phyloP scores from a whole-genome alignment of 2,329 filamentous ascomycete genomes.

The Xylaria hypoxylon region DNA sequence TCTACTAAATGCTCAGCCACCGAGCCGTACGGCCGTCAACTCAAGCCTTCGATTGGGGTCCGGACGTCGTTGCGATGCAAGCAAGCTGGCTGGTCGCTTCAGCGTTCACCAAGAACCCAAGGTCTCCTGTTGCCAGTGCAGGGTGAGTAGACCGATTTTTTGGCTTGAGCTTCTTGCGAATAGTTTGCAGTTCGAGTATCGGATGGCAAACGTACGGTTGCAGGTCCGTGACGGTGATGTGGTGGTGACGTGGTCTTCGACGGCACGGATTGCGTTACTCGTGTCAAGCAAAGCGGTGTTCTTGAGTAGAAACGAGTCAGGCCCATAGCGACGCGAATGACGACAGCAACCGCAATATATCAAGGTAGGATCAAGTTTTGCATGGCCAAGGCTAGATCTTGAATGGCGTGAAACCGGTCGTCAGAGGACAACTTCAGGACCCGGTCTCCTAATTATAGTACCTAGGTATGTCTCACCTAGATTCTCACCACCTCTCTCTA shows the following conservation, averaged over 20 bases:
- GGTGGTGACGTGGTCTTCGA: background rate
- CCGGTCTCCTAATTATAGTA: conserved; percentile 36
- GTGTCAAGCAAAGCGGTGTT: background rate
- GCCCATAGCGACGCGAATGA: background rate
- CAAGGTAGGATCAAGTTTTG: conserved; percentile 6
- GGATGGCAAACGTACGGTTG: conserved; percentile 5
- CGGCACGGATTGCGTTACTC: conserved; percentile 1
- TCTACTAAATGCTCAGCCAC: background rate
- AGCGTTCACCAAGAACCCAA: background rate
- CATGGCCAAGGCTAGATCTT: conserved; percentile 6
- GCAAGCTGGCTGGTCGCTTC: background rate
- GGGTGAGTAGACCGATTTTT: background rate
- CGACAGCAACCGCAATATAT: conserved; percentile 18
- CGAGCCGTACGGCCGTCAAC: background rate
- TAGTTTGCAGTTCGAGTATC: background rate
- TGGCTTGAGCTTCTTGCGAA: background rate
- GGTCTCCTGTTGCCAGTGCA: background rate
- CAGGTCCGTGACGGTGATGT: background rate
- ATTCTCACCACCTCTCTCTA: conserved; percentile 11
- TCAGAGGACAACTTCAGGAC: conserved; percentile 23
- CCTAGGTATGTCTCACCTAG: conserved; percentile 34
- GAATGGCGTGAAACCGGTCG: conserved; percentile 22
- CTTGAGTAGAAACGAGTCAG: conserved; percentile 1
- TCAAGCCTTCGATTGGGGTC: background rate
- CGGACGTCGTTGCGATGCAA: conserved; percentile 9